These are phyloP conservation scores for Carex myosuroides DNA, from an alignment of 176 grass and related monocot genomes.

Conservation along the genomic window DNA sequence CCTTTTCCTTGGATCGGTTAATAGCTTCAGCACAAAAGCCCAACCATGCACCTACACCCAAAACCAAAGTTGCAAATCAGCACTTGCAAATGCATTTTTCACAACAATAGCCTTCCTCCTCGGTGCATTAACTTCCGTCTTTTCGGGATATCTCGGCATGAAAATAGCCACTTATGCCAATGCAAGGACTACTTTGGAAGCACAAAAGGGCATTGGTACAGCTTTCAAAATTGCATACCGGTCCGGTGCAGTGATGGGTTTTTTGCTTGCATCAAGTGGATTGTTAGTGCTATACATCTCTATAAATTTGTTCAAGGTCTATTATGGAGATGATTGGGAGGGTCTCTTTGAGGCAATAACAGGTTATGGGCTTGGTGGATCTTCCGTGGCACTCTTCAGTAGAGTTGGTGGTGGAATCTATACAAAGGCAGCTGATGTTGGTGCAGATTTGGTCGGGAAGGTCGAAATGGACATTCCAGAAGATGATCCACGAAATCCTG, in stretches of 20 bases:
- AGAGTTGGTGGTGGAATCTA: constrained; percentile 77
- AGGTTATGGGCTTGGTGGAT: constrained; percentile 57
- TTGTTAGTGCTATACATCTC: constrained; percentile 57
- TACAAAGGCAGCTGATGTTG: constrained; percentile 75
- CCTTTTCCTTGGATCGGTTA: constrained; percentile 49
- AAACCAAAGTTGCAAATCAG: constrained; percentile 29
- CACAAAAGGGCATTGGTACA: constrained; percentile 32
- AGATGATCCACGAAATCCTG: constrained; percentile 78
- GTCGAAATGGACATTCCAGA: constrained; percentile 72
- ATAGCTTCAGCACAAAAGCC: constrained; percentile 23
- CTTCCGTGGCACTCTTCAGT: constrained; percentile 68
- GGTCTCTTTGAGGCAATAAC: constrained; percentile 61
- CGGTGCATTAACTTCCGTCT: constrained; percentile 46
- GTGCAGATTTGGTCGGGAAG: constrained; percentile 79
- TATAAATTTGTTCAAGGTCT: constrained; percentile 50
- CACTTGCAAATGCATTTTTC: constrained; percentile 58
- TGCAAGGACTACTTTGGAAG: constrained; percentile 53
- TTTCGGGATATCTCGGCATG: constrained; percentile 62
- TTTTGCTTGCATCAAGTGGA: constrained; percentile 53
- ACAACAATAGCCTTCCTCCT: constrained; percentile 49
- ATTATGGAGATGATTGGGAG: constrained; percentile 65
- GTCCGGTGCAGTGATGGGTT: constrained; percentile 61
- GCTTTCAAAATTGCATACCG: constrained; percentile 52
- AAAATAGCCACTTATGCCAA: constrained; percentile 58
- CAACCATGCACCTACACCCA: constrained; percentile 29